Conservation (phyloP, 1,139 yeast species). For the Arxiozyma heterogenica region DNA sequence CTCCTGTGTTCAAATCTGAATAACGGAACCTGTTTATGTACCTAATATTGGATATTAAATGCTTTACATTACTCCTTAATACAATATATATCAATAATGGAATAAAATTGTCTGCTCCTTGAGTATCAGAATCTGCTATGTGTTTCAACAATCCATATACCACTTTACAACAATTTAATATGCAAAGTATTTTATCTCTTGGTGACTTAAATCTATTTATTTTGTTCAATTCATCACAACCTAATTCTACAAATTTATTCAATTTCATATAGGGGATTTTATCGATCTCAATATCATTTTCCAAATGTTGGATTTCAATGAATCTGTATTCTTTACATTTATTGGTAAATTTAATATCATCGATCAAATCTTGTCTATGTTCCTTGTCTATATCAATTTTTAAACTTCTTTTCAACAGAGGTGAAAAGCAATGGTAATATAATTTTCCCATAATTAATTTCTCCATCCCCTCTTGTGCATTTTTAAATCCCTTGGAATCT, state of each 20-base stretch:
- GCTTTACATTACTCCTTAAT: constrained; percentile 54
- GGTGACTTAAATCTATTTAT: constrained; percentile 85
- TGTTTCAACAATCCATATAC: constrained; percentile 78
- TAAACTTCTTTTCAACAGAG: constrained; percentile 45
- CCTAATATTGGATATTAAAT: constrained; percentile 65
- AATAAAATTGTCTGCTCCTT: constrained; percentile 83
- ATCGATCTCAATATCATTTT: constrained; percentile 30
- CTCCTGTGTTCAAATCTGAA: constrained; percentile 71
- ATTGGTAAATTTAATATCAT: constrained; percentile 47
- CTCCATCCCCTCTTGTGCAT: constrained; percentile 86
- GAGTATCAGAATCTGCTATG: constrained; percentile 37
- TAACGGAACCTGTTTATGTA: constrained; percentile 81
- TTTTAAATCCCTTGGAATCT: constrained; percentile 51
- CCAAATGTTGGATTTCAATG: constrained; percentile 74
- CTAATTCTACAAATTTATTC: constrained; percentile 57
- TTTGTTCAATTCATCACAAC: constrained; percentile 63
- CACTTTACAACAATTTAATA: constrained; percentile 84
- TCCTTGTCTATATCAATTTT: constrained; percentile 35
- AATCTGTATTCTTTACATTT: constrained; percentile 64
- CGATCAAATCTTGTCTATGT: constrained; percentile 52
- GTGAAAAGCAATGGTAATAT: constrained; percentile 72
- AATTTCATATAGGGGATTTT: constrained; percentile 35
- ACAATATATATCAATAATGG: constrained; percentile 79
- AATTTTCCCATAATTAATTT: constrained; percentile 84
- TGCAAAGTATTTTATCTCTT: constrained; percentile 85